These are phyloP conservation scores for Mortierella sp. DNA, from an alignment of 371 early-diverging fungal species.

Conservation along the genomic window DNA sequence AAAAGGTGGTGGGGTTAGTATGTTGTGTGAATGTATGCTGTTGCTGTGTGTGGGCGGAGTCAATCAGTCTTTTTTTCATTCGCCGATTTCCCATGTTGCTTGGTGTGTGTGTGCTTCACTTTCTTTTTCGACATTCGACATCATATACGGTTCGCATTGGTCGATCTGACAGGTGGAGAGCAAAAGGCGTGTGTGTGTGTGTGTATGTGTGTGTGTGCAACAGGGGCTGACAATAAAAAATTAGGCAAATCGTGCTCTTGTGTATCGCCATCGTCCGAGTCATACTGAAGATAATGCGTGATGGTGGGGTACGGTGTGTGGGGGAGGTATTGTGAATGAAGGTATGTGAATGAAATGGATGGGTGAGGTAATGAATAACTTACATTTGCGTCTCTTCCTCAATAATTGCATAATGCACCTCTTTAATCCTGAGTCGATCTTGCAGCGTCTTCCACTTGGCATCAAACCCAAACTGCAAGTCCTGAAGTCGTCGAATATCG, in stretches of 20 bases:
- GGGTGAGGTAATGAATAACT: not conserved
- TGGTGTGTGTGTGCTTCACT: not conserved
- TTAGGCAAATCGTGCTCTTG: conserved; percentile 20
- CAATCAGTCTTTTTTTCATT: conserved; percentile 14
- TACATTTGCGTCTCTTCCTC: conserved; percentile 52
- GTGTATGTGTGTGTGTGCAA: not conserved
- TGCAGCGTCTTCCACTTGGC: conserved; percentile 40
- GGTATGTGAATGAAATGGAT: not conserved
- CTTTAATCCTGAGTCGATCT: conserved; percentile 33
- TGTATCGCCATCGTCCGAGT: conserved; percentile 30
- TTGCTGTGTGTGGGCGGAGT: conserved; percentile 3
- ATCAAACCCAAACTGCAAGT: conserved; percentile 46
- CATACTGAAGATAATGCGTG: not conserved
- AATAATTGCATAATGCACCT: conserved; percentile 42
- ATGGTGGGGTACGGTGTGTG: not conserved
- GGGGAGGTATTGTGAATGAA: not conserved
- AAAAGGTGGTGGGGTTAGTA: not conserved
- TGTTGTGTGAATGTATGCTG: not conserved
- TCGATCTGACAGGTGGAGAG: not conserved
- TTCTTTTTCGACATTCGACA: conserved; percentile 4
- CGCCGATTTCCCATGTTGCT: not conserved
- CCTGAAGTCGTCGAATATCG: conserved; percentile 32
- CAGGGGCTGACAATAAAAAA: not conserved
- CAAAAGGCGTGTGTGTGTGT: no score
- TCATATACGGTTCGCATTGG: conserved; percentile 6